These are phyloP conservation scores for Cyclotella kingstonii DNA, from an alignment of 108 stramenopile species.

Conservation along the genomic window DNA sequence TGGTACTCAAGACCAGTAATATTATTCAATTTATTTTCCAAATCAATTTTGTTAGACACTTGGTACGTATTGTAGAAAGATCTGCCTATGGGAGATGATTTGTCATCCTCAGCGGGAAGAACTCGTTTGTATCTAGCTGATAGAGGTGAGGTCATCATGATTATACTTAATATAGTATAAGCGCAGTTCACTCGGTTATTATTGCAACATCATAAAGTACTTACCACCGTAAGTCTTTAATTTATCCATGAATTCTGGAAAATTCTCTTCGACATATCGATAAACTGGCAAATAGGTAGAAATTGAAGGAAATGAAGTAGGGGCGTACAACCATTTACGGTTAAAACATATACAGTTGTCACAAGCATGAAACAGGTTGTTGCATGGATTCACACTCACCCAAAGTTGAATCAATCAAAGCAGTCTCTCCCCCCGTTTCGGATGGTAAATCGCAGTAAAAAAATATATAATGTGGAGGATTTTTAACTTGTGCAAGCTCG, in stretches of 20 bases:
- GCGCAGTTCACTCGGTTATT: no score
- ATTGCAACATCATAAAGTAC: neutral
- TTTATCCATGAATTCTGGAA: constrained; percentile 64
- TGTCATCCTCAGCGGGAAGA: constrained; percentile 74
- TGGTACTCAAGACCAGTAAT: constrained; percentile 64
- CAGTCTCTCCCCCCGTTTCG: constrained; percentile 76
- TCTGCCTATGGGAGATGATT: constrained; percentile 71
- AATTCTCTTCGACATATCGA: constrained; percentile 49
- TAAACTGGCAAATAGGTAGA: constrained; percentile 39
- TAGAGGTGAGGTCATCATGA: no score
- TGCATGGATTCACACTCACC: constrained; percentile 9
- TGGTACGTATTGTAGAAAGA: constrained; percentile 73
- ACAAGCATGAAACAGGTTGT: neutral
- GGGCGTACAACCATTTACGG: neutral
- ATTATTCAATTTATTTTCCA: constrained; percentile 52
- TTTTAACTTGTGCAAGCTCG: constrained; percentile 72
- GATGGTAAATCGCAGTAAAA: constrained; percentile 79
- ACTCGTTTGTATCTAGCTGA: constrained; percentile 70
- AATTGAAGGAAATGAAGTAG: neutral
- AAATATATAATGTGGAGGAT: constrained; percentile 73
- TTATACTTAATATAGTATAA: no score
- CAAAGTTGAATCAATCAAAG: constrained; percentile 69
- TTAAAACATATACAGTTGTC: neutral
- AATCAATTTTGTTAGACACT: constrained; percentile 38
- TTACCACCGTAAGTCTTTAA: constrained; percentile 51